phyloP scores from a whole-genome alignment of 2,329 filamentous ascomycete species.

The Scedosporium apiospermum region DNA sequence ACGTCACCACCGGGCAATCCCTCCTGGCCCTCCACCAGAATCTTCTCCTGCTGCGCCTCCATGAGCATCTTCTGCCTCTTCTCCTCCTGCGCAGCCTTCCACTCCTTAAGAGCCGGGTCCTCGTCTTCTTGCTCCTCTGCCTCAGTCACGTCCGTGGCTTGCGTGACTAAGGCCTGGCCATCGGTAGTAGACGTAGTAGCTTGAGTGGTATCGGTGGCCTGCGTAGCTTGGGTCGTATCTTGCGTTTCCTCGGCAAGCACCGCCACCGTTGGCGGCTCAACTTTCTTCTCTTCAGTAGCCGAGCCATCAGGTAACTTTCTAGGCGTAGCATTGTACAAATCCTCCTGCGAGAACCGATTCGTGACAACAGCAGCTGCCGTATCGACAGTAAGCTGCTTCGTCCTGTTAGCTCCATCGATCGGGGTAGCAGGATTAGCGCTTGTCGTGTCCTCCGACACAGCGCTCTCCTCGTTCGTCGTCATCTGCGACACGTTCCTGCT shows the following conservation, averaged over 20 bases:
- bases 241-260: not conserved
- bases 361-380: not conserved
- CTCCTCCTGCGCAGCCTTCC: constrained; percentile 32
- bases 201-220: not conserved
- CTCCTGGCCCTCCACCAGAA: constrained; percentile 27
- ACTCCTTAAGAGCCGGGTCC: constrained; percentile 24
- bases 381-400: constrained; percentile 1
- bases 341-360: constrained; percentile 15
- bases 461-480: constrained; percentile 10
- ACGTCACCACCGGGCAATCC: constrained; percentile 17
- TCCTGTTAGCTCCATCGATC: not conserved
- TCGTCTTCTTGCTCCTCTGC: constrained; percentile 8
- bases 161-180: not conserved
- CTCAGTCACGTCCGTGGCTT: not conserved
- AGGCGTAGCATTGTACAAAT: constrained; percentile 26
- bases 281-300: not conserved
- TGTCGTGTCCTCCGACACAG: constrained; percentile 9
- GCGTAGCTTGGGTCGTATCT: constrained; percentile 4
- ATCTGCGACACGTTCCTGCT: constrained; percentile 1
- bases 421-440: not conserved
- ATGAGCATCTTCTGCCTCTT: constrained; percentile 32
- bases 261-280: not conserved
- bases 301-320: constrained; percentile 1
- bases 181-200: constrained; percentile 5
- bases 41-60: constrained; percentile 44